Evolutionary conservation across 768 basidiomycete genomes (phyloP).

Genomic region (Calocera viscosa): DNA sequence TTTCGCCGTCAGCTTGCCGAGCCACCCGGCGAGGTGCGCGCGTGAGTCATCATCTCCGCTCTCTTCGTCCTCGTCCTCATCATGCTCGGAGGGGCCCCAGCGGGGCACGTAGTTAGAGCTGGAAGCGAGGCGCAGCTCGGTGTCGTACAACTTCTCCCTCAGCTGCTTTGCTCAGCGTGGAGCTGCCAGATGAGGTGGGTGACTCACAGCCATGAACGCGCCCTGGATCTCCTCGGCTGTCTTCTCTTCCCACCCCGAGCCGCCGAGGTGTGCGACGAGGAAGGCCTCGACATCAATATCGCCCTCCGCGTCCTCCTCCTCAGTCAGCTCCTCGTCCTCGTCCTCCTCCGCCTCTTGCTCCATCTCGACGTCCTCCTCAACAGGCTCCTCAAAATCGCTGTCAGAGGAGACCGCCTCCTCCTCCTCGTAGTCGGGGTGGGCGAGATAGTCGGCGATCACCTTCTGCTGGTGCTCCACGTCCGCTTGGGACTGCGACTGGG

Average conservation of each 20-base stretch:
- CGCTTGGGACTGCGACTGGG: background rate
- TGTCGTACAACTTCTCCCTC: background rate
- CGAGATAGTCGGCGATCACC: background rate
- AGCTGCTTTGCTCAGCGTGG: background rate
- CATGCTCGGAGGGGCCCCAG: background rate
- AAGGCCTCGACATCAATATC: background rate
- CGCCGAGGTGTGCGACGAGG: background rate
- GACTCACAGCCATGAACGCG: background rate
- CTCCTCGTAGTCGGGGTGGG: background rate
- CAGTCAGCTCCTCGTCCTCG: background rate
- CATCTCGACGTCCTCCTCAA: background rate
- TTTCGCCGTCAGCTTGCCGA: background rate
- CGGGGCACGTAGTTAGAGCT: background rate
- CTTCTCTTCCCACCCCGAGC: background rate
- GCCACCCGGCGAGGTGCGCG: background rate
- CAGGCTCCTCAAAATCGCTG: background rate
- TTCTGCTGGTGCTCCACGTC: background rate
- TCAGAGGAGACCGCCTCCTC: background rate
- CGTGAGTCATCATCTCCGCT: background rate
- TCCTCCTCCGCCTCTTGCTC: background rate
- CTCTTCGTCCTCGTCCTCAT: background rate
- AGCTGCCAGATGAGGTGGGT: background rate
- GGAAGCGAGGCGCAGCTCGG: background rate
- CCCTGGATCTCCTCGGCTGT: background rate
- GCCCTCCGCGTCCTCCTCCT: background rate